These are phyloP conservation scores for Rhodotorula sphaerocarpa DNA, from an alignment of 768 basidiomycete species.

Conservation along the genomic window DNA sequence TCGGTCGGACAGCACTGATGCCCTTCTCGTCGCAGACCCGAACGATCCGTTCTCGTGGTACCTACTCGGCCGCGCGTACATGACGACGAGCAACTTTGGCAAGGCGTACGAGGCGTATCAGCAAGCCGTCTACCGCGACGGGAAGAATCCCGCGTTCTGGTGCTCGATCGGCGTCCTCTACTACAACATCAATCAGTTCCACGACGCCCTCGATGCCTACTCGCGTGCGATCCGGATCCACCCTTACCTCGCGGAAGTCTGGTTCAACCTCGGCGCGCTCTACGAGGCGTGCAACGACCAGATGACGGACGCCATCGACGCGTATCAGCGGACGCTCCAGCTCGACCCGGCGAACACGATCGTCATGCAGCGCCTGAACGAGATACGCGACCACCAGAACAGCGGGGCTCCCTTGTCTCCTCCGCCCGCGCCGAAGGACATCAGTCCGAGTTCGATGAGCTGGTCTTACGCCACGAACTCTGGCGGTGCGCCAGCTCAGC, in stretches of 20 bases:
- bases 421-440: constrained; percentile 36
- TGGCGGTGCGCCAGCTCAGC: constrained; percentile 19
- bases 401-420: constrained; percentile 26
- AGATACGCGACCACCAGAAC: constrained; percentile 33
- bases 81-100: constrained; percentile 98
- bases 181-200: constrained; percentile 99
- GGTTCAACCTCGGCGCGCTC: constrained; percentile 93
- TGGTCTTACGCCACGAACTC: constrained; percentile 36
- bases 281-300: constrained; percentile 99
- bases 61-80: constrained; percentile 92
- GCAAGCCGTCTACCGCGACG: constrained; percentile 97
- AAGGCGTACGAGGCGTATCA: constrained; percentile 99
- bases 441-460: constrained; percentile 31
- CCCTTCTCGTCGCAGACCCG: constrained; percentile 55
- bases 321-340: constrained; percentile 88
- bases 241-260: constrained; percentile 87
- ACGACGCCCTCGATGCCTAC: constrained; percentile 96
- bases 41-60: constrained; percentile 98
- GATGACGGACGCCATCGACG: constrained; percentile 95
- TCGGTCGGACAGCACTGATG: not conserved
- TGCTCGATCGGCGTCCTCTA: constrained; percentile 98
- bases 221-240: constrained; percentile 98
- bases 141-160: constrained; percentile 98
- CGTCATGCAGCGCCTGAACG: constrained; percentile 54
- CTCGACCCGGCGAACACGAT: constrained; percentile 77